Evolutionary conservation across 352 stramenopile genomes (phyloP), one percentile per base, ranked within the genome.

Genomic region (Plasmopara viticola): DNA sequence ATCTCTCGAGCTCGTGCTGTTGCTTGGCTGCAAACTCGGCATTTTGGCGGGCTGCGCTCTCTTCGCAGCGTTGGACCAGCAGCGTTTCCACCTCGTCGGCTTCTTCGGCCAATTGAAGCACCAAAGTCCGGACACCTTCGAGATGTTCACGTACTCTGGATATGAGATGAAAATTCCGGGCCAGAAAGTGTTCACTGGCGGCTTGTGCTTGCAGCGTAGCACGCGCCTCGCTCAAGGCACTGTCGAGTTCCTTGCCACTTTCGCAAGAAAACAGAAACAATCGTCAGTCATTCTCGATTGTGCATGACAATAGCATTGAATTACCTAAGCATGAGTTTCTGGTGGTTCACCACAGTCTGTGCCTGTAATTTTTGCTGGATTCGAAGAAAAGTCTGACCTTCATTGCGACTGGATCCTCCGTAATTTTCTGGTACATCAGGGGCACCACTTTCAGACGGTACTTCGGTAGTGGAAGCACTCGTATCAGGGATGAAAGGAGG

Each of bases 1-100:
- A 92, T 0, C 58, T 61, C 50, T 94, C 84, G 0, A 94, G 63
- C 40, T 91, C 80, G 30, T 85, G 58, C 58, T 94, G 78, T 60
- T 90, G 62, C 6, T 72, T 68, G 14, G 60, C 53, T 0, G 80
- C 83, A 30, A 91, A 90, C 42, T 61, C 64, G 2, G 83, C 83
- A 47, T 94, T 94, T 58, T 90, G 73, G 1, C 60, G 52, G 7
- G 81, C 80, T 58, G 85, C 77, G 33, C 70, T 72, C 62, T 94
- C 83, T 53, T 94, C 83, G 2, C 71, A 86, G 54, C 73, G 70
- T 15, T 76, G 76, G 45, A 82, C 64, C 5, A 94, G 57, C 28
- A 85, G 53, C 20, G 83, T 73, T 52, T 94, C 83, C 18, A 90
- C 78, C 33, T 89, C 69, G 50, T 87, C 74, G 1, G 68, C 61